A percentile compares a stretch with the other conserved stretches of the same genome.
These are phyloP conservation scores for Annulohypoxylon nitens DNA, from an alignment of 495 filamentous ascomycete species.

Conservation along the genomic window DNA sequence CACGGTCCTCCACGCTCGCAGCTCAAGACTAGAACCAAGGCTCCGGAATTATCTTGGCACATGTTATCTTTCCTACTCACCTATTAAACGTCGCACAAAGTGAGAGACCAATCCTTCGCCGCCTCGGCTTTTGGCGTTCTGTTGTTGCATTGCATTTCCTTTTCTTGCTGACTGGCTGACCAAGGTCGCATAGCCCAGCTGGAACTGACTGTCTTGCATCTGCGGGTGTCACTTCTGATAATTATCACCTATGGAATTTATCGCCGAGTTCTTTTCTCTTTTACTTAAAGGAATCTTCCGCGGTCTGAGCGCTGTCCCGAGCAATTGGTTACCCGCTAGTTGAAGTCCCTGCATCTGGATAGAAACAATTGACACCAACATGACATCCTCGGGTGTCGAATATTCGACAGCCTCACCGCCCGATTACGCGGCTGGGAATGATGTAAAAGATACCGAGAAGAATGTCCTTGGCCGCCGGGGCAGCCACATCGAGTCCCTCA, in stretches of 20 bases:
- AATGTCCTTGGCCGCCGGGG: constrained; percentile 12
- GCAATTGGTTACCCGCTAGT: constrained; percentile 18
- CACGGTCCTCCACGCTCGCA: not conserved
- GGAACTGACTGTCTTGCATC: constrained; percentile 18
- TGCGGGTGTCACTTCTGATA: constrained; percentile 13
- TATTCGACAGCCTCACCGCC: constrained; percentile 31
- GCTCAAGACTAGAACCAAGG: constrained; percentile 34
- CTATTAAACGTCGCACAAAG: constrained; percentile 31
- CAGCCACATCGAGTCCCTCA: constrained; percentile 42
- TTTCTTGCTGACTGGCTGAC: constrained; percentile 23
- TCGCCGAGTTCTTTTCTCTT: constrained; percentile 59
- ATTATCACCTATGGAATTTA: constrained; percentile 53
- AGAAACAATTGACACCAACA: constrained; percentile 11
- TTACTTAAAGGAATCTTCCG: constrained; percentile 54
- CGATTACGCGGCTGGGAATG: constrained; percentile 18
- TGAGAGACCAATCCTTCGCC: constrained; percentile 7
- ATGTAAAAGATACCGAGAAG: constrained; percentile 36
- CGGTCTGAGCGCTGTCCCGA: not conserved
- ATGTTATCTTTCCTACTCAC: constrained; percentile 34
- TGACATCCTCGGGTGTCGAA: constrained; percentile 38
- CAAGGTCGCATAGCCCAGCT: constrained; percentile 13
- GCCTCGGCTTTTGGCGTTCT: constrained; percentile 25
- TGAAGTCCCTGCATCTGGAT: constrained; percentile 13
- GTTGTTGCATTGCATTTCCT: constrained; percentile 8
- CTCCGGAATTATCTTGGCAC: constrained; percentile 37